A percentile compares a stretch with the other conserved stretches of the same genome.
Evolutionary conservation across 192 early-diverging fungal species (phyloP).

Genomic region (Coemansia guatemalensis): DNA sequence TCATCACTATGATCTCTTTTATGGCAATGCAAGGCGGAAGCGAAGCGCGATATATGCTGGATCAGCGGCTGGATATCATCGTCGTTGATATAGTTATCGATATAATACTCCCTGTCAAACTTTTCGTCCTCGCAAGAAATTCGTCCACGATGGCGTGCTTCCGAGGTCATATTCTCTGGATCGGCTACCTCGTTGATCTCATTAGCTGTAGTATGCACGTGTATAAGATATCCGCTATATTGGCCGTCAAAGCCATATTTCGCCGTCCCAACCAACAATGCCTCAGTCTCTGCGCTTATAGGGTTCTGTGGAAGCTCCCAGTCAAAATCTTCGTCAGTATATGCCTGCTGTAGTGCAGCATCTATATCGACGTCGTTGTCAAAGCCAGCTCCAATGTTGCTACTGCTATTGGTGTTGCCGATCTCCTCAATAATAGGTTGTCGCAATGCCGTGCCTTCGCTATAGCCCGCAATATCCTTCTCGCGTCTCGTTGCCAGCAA

Average conservation of each 20-base stretch:
- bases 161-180: slow-evolving; percentile 53
- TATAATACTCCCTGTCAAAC: slow-evolving; percentile 93
- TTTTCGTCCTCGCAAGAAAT: slow-evolving; percentile 73
- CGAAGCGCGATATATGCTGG: slow-evolving; percentile 68
- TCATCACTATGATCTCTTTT: not conserved
- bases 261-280: slow-evolving; percentile 23
- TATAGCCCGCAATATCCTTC: slow-evolving; percentile 53
- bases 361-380: slow-evolving; percentile 13
- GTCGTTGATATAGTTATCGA: slow-evolving; percentile 81
- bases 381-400: no score
- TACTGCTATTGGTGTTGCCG: not conserved
- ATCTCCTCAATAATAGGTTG: slow-evolving; percentile 48
- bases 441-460: slow-evolving; percentile 2
- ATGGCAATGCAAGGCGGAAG: slow-evolving; percentile 52
- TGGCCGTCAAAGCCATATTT: slow-evolving; percentile 92
- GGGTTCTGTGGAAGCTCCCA: slow-evolving; percentile 86
- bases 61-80: slow-evolving; percentile 84
- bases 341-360: slow-evolving; percentile 7
- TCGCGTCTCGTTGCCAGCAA: slow-evolving; percentile 65
- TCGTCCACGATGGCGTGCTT: slow-evolving; percentile 60
- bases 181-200: slow-evolving; percentile 65
- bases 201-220: slow-evolving; percentile 70
- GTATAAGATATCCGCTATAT: slow-evolving; percentile 74
- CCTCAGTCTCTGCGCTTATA: slow-evolving; percentile 27
- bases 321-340: slow-evolving; percentile 64